Evolutionary conservation across 768 basidiomycete species (phyloP).

Genomic region (Vararia minispora): DNA sequence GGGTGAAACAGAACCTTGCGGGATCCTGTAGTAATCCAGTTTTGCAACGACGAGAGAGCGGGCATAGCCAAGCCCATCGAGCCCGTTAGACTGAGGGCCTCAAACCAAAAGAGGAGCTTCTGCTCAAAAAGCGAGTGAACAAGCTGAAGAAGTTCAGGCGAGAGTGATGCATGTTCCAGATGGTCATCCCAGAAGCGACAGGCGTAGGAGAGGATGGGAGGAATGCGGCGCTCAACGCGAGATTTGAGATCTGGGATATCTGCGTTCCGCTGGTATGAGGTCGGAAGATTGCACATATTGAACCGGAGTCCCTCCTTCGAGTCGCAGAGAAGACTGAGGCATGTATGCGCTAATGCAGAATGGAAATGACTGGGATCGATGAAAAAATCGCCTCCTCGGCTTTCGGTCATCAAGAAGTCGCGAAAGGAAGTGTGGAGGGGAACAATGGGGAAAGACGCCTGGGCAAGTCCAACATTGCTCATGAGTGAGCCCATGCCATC

Average conservation of each 20-base stretch:
- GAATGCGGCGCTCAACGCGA: background rate
- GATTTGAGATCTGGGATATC: background rate
- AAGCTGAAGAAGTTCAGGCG: background rate
- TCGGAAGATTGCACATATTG: background rate
- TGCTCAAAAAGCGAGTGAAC: background rate
- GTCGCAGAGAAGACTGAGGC: background rate
- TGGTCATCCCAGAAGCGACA: slow-evolving; percentile 1
- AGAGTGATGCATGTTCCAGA: background rate
- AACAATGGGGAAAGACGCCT: background rate
- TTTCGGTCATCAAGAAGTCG: background rate
- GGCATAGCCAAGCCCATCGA: background rate
- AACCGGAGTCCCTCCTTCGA: no score
- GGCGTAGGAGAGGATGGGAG: background rate
- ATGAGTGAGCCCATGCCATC: background rate
- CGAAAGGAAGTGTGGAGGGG: no score
- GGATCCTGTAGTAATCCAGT: background rate
- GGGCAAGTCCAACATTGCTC: background rate
- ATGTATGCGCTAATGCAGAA: background rate
- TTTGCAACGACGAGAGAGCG: background rate
- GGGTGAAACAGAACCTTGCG: background rate
- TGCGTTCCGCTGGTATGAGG: background rate
- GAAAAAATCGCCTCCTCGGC: background rate
- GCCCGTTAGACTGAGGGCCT: background rate
- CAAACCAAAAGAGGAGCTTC: slow-evolving; percentile 1
- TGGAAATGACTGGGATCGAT: background rate